These are phyloP conservation scores for Fusarium miscanthi DNA, from an alignment of 2,329 filamentous ascomycete species.

Conservation along the genomic window DNA sequence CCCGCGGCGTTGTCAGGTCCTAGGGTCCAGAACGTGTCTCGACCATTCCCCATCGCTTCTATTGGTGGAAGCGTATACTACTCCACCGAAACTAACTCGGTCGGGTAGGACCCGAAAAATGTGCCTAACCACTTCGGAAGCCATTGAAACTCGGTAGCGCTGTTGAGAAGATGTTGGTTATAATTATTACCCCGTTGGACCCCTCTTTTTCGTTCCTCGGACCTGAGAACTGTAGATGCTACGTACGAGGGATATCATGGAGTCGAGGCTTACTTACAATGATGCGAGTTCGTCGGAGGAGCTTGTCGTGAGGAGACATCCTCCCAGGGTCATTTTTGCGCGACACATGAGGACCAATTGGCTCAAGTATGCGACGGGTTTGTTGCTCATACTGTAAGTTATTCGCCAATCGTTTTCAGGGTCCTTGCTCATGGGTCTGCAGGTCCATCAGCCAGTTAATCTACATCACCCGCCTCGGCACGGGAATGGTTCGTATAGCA, in stretches of 20 bases:
- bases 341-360: conserved; percentile 1
- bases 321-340: neutral
- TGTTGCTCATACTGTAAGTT: conserved; percentile 1
- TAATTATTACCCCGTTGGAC: neutral
- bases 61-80: conserved; percentile 2
- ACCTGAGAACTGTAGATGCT: neutral
- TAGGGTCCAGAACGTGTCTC: neutral
- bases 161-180: neutral
- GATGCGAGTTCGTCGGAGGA: neutral
- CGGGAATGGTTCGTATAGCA: neutral
- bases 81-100: neutral
- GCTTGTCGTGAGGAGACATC: neutral
- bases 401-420: neutral
- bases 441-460: conserved; percentile 8
- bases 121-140: neutral
- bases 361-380: neutral
- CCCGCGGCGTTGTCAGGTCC: neutral
- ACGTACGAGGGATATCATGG: neutral
- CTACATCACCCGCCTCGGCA: neutral
- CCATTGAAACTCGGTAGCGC: neutral
- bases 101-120: neutral
- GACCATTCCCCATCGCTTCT: neutral
- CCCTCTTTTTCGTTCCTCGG: conserved; percentile 3
- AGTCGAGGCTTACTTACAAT: neutral
- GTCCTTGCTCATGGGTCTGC: neutral